These are phyloP conservation scores for Solanum pinnatisectum DNA, from an alignment of 257 asterid genomes.

Conservation along the genomic window DNA sequence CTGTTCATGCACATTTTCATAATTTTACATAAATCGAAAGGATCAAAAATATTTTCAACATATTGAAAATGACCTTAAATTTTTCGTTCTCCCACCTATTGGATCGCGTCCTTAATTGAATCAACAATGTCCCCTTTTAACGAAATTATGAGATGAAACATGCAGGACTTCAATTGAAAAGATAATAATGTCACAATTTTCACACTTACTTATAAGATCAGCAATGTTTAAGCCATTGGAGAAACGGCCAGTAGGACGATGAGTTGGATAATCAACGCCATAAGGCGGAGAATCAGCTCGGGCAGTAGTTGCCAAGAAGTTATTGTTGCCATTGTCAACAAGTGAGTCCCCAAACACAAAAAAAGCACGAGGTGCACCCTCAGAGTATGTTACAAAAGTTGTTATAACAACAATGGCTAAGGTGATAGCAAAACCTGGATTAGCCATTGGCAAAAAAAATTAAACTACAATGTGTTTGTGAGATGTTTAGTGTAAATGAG, in stretches of 20 bases:
- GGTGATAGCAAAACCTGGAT: neutral
- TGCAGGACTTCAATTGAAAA: too few relatives aligned
- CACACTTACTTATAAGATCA: slow-evolving; percentile 52
- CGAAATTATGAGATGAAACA: neutral
- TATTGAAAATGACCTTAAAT: neutral
- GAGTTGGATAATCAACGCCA: slow-evolving; percentile 70
- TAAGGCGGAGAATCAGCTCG: slow-evolving; percentile 78
- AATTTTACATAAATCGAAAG: neutral
- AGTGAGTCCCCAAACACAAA: slow-evolving; percentile 74
- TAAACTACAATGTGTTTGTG: neutral
- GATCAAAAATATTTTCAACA: neutral
- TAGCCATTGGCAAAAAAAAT: slow-evolving; percentile 1
- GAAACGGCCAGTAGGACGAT: slow-evolving; percentile 69
- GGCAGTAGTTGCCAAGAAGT: slow-evolving; percentile 50
- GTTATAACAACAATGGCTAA: neutral
- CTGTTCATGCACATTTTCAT: slow-evolving; percentile 10
- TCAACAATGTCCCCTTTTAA: neutral
- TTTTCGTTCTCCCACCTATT: neutral
- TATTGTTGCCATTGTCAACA: slow-evolving; percentile 74
- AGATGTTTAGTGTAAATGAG: neutral
- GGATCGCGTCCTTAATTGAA: neutral
- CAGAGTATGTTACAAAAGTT: neutral
- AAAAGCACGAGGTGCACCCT: slow-evolving; percentile 52
- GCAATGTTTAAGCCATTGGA: slow-evolving; percentile 70
- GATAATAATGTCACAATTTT: neutral